phyloP scores from a whole-genome alignment of 2,329 filamentous ascomycete species.

The Rhinocladiella similis region DNA sequence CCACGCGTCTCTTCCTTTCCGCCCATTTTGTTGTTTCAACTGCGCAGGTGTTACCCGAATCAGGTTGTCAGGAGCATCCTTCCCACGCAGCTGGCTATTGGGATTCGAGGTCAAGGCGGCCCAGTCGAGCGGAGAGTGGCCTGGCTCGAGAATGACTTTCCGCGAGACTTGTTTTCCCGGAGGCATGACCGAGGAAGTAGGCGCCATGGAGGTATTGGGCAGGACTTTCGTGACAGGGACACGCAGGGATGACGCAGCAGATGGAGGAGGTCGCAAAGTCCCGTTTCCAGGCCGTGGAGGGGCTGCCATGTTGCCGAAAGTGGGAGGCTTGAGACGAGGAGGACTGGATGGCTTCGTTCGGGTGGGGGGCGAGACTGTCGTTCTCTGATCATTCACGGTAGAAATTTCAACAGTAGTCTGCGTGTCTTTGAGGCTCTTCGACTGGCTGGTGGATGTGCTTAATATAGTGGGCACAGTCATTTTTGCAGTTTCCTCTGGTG shows the following conservation, averaged over 20 bases:
- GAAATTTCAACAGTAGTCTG: neutral
- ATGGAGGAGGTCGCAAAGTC: conserved; percentile 44
- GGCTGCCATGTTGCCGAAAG: conserved; percentile 22
- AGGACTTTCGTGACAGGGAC: conserved; percentile 33
- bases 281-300: conserved; percentile 30
- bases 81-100: conserved; percentile 63
- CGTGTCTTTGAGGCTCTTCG: neutral
- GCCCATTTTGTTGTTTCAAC: conserved; percentile 75
- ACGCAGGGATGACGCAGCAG: conserved; percentile 45
- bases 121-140: conserved; percentile 96
- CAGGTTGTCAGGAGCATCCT: conserved; percentile 51
- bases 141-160: conserved; percentile 78
- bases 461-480: no score
- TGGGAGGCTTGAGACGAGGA: conserved; percentile 29
- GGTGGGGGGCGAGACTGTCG: neutral
- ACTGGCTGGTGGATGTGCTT: neutral
- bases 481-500: neutral
- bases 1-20: conserved; percentile 86
- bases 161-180: conserved; percentile 48
- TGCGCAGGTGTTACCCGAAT: conserved; percentile 78
- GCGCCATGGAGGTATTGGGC: conserved; percentile 26
- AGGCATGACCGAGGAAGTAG: conserved; percentile 38
- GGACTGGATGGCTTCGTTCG: conserved; percentile 15
- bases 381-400: no score
- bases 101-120: conserved; percentile 70